A percentile compares a stretch with the other conserved stretches of the same genome.
Conservation (phyloP, 371 early-diverging fungal genomes). For the Mucor sp. region DNA sequence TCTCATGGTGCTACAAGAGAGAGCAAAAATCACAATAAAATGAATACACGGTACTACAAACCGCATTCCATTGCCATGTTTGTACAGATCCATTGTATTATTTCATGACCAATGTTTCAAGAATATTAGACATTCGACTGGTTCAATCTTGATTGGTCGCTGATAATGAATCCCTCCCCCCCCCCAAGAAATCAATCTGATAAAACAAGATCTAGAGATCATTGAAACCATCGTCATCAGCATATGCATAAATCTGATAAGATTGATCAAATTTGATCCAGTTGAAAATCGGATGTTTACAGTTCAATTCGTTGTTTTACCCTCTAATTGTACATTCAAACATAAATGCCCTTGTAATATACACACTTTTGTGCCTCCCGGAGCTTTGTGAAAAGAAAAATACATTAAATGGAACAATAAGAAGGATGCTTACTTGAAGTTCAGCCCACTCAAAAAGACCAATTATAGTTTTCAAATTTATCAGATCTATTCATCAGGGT, state of each 20-base stretch:
- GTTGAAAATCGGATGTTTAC: not conserved
- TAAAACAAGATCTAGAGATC: not conserved
- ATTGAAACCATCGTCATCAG: not conserved
- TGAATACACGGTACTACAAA: not conserved
- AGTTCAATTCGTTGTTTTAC: not conserved
- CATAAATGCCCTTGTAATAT: not conserved
- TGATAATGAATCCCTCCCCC: not conserved
- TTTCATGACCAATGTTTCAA: not conserved
- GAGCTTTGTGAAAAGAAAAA: not conserved
- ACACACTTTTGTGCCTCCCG: not conserved
- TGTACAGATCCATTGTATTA: not conserved
- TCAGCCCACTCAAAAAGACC: not conserved
- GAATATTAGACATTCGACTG: not conserved
- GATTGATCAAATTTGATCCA: not conserved
- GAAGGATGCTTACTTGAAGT: not conserved
- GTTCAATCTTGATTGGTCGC: not conserved
- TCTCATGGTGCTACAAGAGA: not conserved
- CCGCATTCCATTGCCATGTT: not conserved
- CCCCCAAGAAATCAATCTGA: not conserved
- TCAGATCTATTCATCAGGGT: not conserved
- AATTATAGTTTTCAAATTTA: not conserved
- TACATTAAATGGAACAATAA: not conserved
- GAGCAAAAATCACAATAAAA: not conserved
- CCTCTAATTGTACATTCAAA: not conserved
- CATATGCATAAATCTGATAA: conserved; percentile 2